These are phyloP conservation scores for Albophoma yamanashiensis DNA, from an alignment of 2,329 filamentous ascomycete species.

Conservation along the genomic window DNA sequence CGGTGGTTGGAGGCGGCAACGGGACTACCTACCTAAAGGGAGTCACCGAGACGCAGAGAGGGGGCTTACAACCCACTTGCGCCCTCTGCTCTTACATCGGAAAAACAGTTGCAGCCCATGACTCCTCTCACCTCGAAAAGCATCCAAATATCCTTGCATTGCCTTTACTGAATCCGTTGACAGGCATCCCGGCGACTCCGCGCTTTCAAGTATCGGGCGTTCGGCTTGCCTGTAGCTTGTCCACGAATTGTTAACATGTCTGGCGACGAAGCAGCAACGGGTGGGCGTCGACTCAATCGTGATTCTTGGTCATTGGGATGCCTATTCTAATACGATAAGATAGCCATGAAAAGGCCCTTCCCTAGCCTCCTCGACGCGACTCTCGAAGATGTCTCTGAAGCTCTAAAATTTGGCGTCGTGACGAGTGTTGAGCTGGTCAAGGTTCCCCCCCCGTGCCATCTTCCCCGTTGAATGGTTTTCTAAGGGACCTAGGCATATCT, in stretches of 20 bases:
- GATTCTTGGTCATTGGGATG: not conserved
- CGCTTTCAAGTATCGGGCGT: not conserved
- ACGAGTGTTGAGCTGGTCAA: conserved; percentile 24
- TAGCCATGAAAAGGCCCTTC: conserved; percentile 5
- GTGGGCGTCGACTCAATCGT: not conserved
- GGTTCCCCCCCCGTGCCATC: conserved; percentile 10
- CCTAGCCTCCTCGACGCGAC: conserved; percentile 21
- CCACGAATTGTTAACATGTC: not conserved
- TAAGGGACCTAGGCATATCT: conserved; percentile 10
- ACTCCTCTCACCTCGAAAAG: not conserved
- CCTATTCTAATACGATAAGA: not conserved
- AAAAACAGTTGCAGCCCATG: not conserved
- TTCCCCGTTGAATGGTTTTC: not conserved
- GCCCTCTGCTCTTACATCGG: not conserved
- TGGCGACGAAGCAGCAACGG: not conserved
- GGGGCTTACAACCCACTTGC: not conserved
- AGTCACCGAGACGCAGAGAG: not conserved
- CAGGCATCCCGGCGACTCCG: not conserved
- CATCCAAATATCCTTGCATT: too few species aligned
- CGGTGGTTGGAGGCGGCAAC: not conserved
- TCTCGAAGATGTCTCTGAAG: conserved; percentile 19
- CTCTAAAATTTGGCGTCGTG: conserved; percentile 19
- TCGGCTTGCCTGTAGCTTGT: not conserved
- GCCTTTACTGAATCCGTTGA: not conserved
- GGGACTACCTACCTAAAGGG: not conserved